Conservation (phyloP, 2,329 filamentous ascomycete genomes). For the Biscogniauxia sp. region DNA sequence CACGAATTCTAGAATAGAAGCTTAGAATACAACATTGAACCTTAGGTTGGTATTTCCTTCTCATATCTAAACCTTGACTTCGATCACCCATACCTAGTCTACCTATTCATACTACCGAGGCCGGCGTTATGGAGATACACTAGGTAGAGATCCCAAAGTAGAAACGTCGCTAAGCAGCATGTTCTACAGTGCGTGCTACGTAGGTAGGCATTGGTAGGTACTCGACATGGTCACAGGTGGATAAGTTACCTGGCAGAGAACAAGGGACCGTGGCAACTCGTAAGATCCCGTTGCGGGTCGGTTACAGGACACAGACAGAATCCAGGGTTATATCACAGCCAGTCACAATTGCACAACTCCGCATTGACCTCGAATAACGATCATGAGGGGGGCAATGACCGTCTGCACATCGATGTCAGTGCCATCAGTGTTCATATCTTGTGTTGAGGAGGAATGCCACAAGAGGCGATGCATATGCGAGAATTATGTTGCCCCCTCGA, state of each 20-base stretch:
- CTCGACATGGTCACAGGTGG: background rate
- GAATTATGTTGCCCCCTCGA: background rate
- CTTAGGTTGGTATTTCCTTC: background rate
- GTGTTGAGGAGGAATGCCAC: background rate
- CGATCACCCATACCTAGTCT: background rate
- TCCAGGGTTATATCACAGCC: background rate
- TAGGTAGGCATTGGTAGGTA: background rate
- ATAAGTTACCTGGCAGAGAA: background rate
- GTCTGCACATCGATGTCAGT: background rate
- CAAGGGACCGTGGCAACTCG: background rate
- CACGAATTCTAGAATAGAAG: background rate
- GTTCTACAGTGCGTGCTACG: background rate
- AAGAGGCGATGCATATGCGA: background rate
- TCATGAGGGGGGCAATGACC: background rate
- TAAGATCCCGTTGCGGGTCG: background rate
- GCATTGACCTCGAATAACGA: slow-evolving; percentile 1
- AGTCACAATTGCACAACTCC: background rate
- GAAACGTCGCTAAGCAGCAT: background rate
- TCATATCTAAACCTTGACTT: background rate
- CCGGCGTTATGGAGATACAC: background rate
- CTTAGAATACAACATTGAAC: background rate
- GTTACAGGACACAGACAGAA: background rate
- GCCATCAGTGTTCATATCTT: background rate
- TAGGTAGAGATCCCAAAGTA: background rate
- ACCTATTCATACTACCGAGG: background rate